Percentiles rank a stretch among this genome's conserved stretches.
Conservation (phyloP, 2,329 filamentous ascomycete species). For the Trichoderma sp. region DNA sequence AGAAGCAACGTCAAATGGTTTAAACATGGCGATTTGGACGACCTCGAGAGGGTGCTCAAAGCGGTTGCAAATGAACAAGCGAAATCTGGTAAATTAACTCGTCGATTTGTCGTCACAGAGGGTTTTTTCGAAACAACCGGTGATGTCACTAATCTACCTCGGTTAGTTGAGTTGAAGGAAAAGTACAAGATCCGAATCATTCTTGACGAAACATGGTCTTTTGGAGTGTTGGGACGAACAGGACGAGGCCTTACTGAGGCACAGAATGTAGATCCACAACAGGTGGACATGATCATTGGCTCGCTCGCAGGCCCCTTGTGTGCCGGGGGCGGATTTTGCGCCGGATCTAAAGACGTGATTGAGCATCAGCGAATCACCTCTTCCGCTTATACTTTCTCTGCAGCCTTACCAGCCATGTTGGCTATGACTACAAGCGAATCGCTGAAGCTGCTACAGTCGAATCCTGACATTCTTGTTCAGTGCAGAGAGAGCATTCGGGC, state of each 20-base stretch:
- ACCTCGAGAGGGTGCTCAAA: conserved; percentile 81
- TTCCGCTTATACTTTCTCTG: conserved; percentile 92
- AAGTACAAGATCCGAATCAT: conserved; percentile 98
- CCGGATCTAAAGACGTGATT: conserved; percentile 85
- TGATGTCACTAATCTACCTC: conserved; percentile 81
- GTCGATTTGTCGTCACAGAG: conserved; percentile 94
- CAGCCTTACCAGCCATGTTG: conserved; percentile 87
- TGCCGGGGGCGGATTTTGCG: conserved; percentile 93
- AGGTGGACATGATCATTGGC: conserved; percentile 96
- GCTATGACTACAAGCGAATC: conserved; percentile 96
- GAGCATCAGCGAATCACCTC: conserved; percentile 95
- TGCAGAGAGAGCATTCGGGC: conserved; percentile 84
- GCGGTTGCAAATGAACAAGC: conserved; percentile 86
- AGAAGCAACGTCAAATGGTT: conserved; percentile 92
- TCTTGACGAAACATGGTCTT: conserved; percentile 96
- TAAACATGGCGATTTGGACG: conserved; percentile 93
- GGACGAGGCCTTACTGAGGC: conserved; percentile 93
- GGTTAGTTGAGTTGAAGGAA: conserved; percentile 88
- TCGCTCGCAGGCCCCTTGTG: conserved; percentile 88
- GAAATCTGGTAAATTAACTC: conserved; percentile 80
- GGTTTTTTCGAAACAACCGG: conserved; percentile 90
- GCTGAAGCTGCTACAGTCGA: conserved; percentile 80
- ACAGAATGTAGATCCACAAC: conserved; percentile 89
- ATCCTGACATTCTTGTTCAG: conserved; percentile 75
- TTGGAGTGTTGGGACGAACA: conserved; percentile 88